Conservation (phyloP, 2,329 filamentous ascomycete genomes). For the Xylariaceae sp. region DNA sequence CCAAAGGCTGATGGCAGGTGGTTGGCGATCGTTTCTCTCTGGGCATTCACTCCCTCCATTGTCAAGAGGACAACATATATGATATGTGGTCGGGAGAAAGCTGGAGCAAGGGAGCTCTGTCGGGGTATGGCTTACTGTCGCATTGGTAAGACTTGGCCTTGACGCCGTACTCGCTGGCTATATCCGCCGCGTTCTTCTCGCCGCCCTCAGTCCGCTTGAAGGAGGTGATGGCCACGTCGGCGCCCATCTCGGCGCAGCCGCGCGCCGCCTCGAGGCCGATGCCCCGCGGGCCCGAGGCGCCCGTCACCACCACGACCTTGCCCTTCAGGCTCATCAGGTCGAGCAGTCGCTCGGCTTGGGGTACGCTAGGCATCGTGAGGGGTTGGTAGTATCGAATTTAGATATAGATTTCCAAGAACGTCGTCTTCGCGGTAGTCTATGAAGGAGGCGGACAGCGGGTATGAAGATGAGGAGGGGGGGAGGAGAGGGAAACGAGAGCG, state of each 20-base stretch:
- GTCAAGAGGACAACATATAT: no score
- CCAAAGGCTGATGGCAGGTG: no score
- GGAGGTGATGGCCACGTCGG: slow-evolving; percentile 67
- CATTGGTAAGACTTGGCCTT: slow-evolving; percentile 56
- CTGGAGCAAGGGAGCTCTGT: no score
- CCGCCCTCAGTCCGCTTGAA: slow-evolving; percentile 60
- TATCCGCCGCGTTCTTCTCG: slow-evolving; percentile 53
- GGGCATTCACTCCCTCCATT: background rate
- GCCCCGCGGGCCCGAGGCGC: slow-evolving; percentile 46
- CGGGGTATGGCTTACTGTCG: no score
- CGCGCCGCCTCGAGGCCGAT: slow-evolving; percentile 60
- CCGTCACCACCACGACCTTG: slow-evolving; percentile 62
- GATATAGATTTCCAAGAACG: no score
- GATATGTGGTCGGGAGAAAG: no score
- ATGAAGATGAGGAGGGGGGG: no score
- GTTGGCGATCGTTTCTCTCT: no score
- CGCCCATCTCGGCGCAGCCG: slow-evolving; percentile 62
- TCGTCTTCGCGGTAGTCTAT: no score
- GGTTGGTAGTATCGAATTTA: no score
- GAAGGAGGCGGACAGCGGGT: no score
- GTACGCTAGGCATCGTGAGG: slow-evolving; percentile 43
- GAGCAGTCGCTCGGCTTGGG: slow-evolving; percentile 45
- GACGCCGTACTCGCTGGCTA: slow-evolving; percentile 59
- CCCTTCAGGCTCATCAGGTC: slow-evolving; percentile 63
- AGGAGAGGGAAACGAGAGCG: no score